Percentiles rank a stretch among this genome's conserved stretches.
phyloP scores from a whole-genome alignment of 108 stramenopile species.

The Discostella pseudostelligera region DNA sequence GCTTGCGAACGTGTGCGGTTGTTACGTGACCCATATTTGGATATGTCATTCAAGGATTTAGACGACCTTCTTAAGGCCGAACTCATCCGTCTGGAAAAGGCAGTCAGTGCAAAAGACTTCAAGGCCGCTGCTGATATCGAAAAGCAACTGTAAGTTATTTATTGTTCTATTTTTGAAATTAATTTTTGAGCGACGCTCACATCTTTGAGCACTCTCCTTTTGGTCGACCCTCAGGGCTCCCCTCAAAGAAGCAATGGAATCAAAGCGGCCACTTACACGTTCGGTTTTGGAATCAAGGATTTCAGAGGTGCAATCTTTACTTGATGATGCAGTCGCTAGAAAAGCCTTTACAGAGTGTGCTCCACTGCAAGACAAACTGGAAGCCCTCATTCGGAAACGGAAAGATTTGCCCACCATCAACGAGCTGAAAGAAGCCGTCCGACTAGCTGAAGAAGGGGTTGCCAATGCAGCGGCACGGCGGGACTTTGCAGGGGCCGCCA shows the following conservation, averaged over 20 bases:
- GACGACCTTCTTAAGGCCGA: slow-evolving; percentile 55
- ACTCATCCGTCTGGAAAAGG: slow-evolving; percentile 55
- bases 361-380: slow-evolving; percentile 74
- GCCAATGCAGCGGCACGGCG: slow-evolving; percentile 66
- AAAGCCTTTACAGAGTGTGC: slow-evolving; percentile 73
- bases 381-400: slow-evolving; percentile 58
- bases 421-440: slow-evolving; percentile 64
- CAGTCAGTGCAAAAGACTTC: slow-evolving; percentile 70
- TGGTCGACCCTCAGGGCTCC: slow-evolving; percentile 38
- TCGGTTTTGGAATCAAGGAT: slow-evolving; percentile 67
- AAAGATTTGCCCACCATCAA: slow-evolving; percentile 72
- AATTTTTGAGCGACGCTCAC: background rate
- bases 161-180: slow-evolving; percentile 5
- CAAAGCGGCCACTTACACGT: slow-evolving; percentile 73
- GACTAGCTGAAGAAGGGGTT: slow-evolving; percentile 55
- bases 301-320: slow-evolving; percentile 46
- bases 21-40: slow-evolving; percentile 74
- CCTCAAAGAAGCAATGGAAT: slow-evolving; percentile 62
- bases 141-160: slow-evolving; percentile 51
- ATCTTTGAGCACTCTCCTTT: background rate
- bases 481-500: slow-evolving; percentile 73
- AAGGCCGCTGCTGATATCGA: slow-evolving; percentile 67
- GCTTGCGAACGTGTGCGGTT: slow-evolving; percentile 47
- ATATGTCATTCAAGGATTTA: slow-evolving; percentile 68
- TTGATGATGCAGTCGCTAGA: slow-evolving; percentile 68